Base-by-base conservation (phyloP, 305 asterid species). In the Salvia sclarea region DNA sequence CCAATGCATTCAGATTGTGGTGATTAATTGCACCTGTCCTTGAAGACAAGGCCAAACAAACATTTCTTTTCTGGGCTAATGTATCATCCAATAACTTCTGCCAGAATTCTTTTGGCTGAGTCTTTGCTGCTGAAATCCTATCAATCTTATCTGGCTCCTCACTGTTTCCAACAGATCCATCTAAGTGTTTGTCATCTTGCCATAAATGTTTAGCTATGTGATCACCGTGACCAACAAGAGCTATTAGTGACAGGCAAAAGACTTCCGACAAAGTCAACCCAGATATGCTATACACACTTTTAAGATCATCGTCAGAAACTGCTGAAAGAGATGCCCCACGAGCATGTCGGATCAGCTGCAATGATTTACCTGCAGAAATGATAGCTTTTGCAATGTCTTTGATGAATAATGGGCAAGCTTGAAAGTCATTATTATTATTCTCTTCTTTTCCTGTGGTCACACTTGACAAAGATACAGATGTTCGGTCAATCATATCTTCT, bases 301-400 rank as follows among this genome's bases (percentile, higher is more conserved):
- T 83, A 71, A 58, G 66, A 45, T 71, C 74, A 35, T 75, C 70
- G 13, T 76, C 64, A 71, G 84, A 79, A 66, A 61, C 75, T 56
- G 81, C 72, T 64, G 75, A 72, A 64, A 58, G 62, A 61, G 96
- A 88, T 72, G 68, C 66, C 68, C 75, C 13, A 24, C 93, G 96
- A 83, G 93, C 81, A 86, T 86, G 95, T 16, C 83, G 82, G 64
- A 91, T 86, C 71, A 91, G 88, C 86, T 94, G 97, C 85, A 94
- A 80, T n/a, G 99, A 94, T 80, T 94, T 94, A 71, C 99, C 99
- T 61, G 96, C 91, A 80, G 99, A 94, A 77, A 94, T 85, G 47
- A 91, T 87, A 58, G 87, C 84, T 81, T 78, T 91, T 3, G 96
- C 96, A 78, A 81, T 81, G 75, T 85, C 92, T 73, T 82, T 84